Base-by-base conservation (phyloP, 2,329 filamentous ascomycete species). In the Hymenoscyphus salicellus region DNA sequence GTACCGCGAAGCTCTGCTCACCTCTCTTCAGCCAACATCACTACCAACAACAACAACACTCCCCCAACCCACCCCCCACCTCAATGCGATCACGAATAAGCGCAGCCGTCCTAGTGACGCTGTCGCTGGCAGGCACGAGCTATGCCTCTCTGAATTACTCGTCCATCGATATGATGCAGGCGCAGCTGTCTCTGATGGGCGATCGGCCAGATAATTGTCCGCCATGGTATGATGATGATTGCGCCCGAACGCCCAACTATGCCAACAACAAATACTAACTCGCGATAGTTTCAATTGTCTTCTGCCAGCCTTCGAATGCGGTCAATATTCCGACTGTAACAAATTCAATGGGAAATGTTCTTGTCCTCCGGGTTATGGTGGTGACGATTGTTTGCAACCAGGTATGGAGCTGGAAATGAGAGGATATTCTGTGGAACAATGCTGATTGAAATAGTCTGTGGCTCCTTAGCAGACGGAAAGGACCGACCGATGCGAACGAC, bases 281-380 rank as follows among this genome's bases (percentile, higher is more conserved):
- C 43, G 2, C 56, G 8, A 43, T 69, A 94, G 95, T 82, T 99
- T 99, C 84, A 98, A 99, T 85, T 99, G 95, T 80, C 90, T 97
- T 65, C 86, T 99, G 17, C 93, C 95, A 32, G 92, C 91, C 68
- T 96, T 97, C 77, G 88, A 87, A 68, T 99, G 95, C 78, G 88
- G 91, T 68, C 95, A 99, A 79, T 99, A 90, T 76, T 90, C 93
- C 41, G 84, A 87, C 38, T 99, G 95, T 78, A 96, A 95, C 77
- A 87, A 89, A 73, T 93, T 88, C 74, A 96, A 92, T 73, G 95
- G 95, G 59, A 93, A 96, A 82, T 99, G 95, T 79, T 85, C 89
- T 65, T 99, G 95, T 77, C 93, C 94, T 8, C 84, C 92, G 20
- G 95, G 95, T 41, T 99, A 96, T 75, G 95, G 93, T 66, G 94